Conservation (phyloP, 768 basidiomycete species). For the Xerocomus potaroensis region DNA sequence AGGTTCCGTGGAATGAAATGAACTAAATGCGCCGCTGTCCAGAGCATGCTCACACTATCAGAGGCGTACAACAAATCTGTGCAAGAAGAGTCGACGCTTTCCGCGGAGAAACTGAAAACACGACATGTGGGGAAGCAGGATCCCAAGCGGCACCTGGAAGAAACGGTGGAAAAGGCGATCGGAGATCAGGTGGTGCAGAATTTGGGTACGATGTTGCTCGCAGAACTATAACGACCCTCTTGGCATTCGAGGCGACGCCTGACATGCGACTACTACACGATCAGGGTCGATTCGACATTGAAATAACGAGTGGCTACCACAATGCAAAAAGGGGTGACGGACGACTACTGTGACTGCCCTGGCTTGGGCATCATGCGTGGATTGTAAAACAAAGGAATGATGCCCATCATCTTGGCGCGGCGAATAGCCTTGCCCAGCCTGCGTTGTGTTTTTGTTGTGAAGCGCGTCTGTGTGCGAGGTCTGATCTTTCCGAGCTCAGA, state of each 20-base stretch:
- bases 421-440: conserved; percentile 80
- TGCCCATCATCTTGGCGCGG: conserved; percentile 87
- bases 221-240: conserved; percentile 59
- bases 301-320: neutral
- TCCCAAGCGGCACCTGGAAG: conserved; percentile 96
- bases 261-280: neutral
- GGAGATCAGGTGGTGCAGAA: conserved; percentile 96
- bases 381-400: conserved; percentile 53
- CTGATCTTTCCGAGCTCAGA: conserved; percentile 80
- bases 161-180: conserved; percentile 97
- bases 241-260: neutral
- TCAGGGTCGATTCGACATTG: neutral
- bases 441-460: conserved; percentile 79
- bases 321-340: neutral
- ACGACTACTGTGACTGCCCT: conserved; percentile 6
- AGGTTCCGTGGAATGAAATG: conserved; percentile 15
- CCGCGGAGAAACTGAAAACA: conserved; percentile 90
- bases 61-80: conserved; percentile 97
- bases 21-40: conserved; percentile 8
- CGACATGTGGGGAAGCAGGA: conserved; percentile 97
- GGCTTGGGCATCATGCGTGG: conserved; percentile 24
- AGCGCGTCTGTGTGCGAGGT: conserved; percentile 58
- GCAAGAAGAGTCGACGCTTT: conserved; percentile 95
- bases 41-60: conserved; percentile 85
- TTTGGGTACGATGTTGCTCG: conserved; percentile 89